Evolutionary conservation across 352 stramenopile genomes (phyloP).

Genomic region (Globisporangium cylindrosporum): DNA sequence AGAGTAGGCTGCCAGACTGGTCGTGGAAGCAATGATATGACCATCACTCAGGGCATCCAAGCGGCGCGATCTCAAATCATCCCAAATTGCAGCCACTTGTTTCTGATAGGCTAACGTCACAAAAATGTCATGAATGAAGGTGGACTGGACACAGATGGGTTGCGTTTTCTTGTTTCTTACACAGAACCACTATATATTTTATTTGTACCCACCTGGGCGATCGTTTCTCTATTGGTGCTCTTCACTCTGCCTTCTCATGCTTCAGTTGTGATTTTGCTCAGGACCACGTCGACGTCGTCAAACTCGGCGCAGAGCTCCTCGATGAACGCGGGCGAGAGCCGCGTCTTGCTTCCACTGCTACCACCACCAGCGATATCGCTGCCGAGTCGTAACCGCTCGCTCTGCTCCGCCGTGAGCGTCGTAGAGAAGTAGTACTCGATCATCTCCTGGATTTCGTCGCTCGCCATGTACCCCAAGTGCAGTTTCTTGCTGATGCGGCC

Average conservation of each 20-base stretch:
- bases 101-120: background rate
- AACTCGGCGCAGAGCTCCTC: constrained; percentile 17
- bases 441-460: constrained; percentile 40
- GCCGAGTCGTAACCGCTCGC: background rate
- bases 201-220: background rate
- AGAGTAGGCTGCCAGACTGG: background rate
- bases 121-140: background rate
- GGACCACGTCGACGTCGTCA: constrained; percentile 9
- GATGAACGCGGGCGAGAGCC: constrained; percentile 8
- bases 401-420: constrained; percentile 24
- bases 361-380: background rate
- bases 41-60: background rate
- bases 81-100: background rate
- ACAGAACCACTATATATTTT: background rate
- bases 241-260: background rate
- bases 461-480: constrained; percentile 56
- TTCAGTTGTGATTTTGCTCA: constrained; percentile 6
- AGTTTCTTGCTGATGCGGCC: constrained; percentile 86
- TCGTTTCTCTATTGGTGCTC: background rate
- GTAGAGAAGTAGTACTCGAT: constrained; percentile 55
- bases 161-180: background rate
- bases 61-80: background rate
- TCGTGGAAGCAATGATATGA: background rate
- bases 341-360: background rate
- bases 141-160: background rate